Evolutionary conservation across 768 basidiomycete genomes (phyloP).

Genomic region (Xerocomellus chrysenteron): DNA sequence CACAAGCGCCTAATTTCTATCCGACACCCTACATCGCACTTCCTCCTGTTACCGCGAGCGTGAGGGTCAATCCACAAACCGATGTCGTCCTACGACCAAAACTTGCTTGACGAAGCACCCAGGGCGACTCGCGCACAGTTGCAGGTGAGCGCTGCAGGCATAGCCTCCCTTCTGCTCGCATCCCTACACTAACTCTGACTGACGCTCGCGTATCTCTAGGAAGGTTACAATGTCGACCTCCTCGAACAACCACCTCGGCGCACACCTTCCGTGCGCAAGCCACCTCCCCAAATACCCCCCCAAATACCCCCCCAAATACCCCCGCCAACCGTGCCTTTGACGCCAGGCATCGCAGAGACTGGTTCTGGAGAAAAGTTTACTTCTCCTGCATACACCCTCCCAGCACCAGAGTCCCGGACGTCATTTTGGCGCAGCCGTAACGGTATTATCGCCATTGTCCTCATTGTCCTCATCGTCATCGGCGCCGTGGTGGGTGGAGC

Average conservation of each 20-base stretch:
- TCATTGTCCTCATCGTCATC: slow-evolving; percentile 43
- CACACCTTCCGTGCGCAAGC: slow-evolving; percentile 16
- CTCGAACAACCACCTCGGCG: slow-evolving; percentile 31
- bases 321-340: slow-evolving; percentile 10
- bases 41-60: neutral
- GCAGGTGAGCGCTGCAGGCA: slow-evolving; percentile 36
- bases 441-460: slow-evolving; percentile 40
- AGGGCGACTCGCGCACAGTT: slow-evolving; percentile 42
- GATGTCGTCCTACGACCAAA: slow-evolving; percentile 41
- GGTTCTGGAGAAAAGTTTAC: slow-evolving; percentile 14
- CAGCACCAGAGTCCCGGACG: neutral
- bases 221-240: slow-evolving; percentile 55
- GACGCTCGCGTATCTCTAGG: slow-evolving; percentile 29
- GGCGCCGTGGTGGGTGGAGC: slow-evolving; percentile 58
- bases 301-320: slow-evolving; percentile 5
- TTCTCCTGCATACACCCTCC: neutral
- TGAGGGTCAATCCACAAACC: neutral
- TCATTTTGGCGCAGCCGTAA: slow-evolving; percentile 53
- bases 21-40: neutral
- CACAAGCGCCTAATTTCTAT: slow-evolving; percentile 21
- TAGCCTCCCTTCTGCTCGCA: slow-evolving; percentile 1
- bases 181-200: neutral
- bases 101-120: slow-evolving; percentile 40
- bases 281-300: slow-evolving; percentile 15
- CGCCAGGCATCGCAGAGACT: slow-evolving; percentile 8